Evolutionary conservation across 108 stramenopile species (phyloP), one percentile per base, ranked within the genome.

Genomic region (Stephanodiscus triporus): DNA sequence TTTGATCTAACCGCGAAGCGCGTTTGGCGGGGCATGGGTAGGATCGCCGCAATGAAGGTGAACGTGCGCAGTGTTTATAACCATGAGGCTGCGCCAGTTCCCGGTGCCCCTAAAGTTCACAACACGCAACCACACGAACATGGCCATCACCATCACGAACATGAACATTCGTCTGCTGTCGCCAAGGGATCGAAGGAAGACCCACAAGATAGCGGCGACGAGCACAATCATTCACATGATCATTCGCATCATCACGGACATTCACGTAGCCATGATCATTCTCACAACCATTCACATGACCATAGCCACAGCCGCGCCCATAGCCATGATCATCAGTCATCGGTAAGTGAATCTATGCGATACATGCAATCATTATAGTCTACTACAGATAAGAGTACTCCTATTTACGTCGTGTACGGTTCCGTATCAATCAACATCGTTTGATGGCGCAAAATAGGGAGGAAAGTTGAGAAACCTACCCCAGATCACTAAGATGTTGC

Each of bases 381-480:
- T 54, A 24, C 53, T 2, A 27, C 8, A 54, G 1, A 26, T n/a
- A 22, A 54, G 24, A 54, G 20, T 54, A 26, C 20, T 26, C 16
- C 43, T n/a, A n/a, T n/a, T 45, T 3, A 45, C 43, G 43, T 45
- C 32, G 14, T 45, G 1, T 45, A 14, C 43, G 43, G 14, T 45
- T 45, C 16, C 16, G 14, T 34, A 45, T 45, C 16, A 16, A 45
- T 45, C 43, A 1, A 45, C 14, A 4, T 45, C 2, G 3, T 40
- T 45, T 19, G 16, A 49, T 19, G n/a, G 6, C 6, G 9, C 9
- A 9, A 10, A 26, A 54, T 27, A 54, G 53, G 13, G 11, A 42
- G 86, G 82, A 50, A 91, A 92, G 45, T 76, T 91, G 11, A 91
- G 97, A 30, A 95, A 93, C 76, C 73, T 96, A 11, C 80, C 88